phyloP scores from a whole-genome alignment of 495 filamentous ascomycete species.

The Penicillium samsonianum region DNA sequence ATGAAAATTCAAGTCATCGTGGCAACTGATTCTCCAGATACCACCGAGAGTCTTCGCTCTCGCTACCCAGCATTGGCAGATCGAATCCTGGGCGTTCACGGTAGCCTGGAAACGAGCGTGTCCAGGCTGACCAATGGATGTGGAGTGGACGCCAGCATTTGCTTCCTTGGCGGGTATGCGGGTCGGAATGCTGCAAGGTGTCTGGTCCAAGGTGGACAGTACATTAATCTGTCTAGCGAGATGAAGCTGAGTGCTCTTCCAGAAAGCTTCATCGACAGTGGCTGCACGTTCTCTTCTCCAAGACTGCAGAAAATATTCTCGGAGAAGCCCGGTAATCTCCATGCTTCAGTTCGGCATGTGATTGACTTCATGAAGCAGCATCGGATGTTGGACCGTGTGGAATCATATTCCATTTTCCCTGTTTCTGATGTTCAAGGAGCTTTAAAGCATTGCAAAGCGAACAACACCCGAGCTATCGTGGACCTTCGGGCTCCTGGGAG shows the following conservation, averaged over 20 bases:
- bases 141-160: conserved; percentile 23
- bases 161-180: conserved; percentile 20
- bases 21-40: conserved; percentile 18
- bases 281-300: conserved; percentile 23
- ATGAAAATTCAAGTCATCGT: conserved; percentile 21
- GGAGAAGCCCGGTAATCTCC: conserved; percentile 18
- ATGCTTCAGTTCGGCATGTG: conserved; percentile 17
- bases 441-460: conserved; percentile 14
- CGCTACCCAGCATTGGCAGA: conserved; percentile 18
- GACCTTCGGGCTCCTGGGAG: conserved; percentile 20
- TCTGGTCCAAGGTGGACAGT: conserved; percentile 22
- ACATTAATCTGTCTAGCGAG: conserved; percentile 26
- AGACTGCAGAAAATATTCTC: conserved; percentile 16
- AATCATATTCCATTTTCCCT: conserved; percentile 21
- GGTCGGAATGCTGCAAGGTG: conserved; percentile 25
- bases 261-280: conserved; percentile 23
- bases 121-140: conserved; percentile 23
- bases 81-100: conserved; percentile 12
- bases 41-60: conserved; percentile 9
- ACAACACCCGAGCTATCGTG: conserved; percentile 15
- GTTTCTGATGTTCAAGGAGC: conserved; percentile 17
- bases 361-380: conserved; percentile 23
- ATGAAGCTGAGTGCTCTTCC: conserved; percentile 28
- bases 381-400: conserved; percentile 16
- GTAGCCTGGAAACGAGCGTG: conserved; percentile 19